phyloP scores from a whole-genome alignment of 2,329 filamentous ascomycete genomes.

The Trichoderma koningii region DNA sequence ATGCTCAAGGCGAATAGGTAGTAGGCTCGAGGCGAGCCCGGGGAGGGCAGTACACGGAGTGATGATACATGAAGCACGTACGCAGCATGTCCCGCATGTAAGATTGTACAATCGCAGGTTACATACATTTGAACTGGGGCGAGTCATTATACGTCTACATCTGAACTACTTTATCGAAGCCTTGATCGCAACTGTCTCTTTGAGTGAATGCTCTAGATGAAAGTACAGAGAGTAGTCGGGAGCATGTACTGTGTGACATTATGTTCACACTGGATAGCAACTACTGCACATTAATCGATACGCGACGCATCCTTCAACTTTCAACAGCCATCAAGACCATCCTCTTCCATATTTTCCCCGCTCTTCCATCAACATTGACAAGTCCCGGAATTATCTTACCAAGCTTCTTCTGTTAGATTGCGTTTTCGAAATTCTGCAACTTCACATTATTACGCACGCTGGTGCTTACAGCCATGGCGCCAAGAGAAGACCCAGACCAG shows the following conservation, averaged over 20 bases:
- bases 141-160: no score
- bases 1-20: neutral
- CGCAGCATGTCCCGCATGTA: no score
- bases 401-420: no score
- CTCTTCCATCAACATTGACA: neutral
- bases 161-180: no score
- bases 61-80: neutral
- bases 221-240: no score
- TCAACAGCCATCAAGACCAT: neutral
- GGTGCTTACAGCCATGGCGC: slow-evolving; percentile 33
- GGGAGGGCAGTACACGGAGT: neutral
- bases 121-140: no score
- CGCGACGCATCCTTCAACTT: slow-evolving; percentile 4
- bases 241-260: no score
- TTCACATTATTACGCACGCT: neutral
- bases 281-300: slow-evolving; percentile 5
- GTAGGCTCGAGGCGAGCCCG: neutral
- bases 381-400: neutral
- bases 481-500: slow-evolving; percentile 35
- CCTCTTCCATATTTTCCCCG: neutral
- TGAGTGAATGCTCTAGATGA: no score
- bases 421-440: no score
- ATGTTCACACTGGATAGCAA: neutral
- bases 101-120: no score
- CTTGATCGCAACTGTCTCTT: no score